Evolutionary conservation across 139 green algal species (phyloP), one percentile per base, ranked within the genome.

Genomic region (Micractinium sp.): DNA sequence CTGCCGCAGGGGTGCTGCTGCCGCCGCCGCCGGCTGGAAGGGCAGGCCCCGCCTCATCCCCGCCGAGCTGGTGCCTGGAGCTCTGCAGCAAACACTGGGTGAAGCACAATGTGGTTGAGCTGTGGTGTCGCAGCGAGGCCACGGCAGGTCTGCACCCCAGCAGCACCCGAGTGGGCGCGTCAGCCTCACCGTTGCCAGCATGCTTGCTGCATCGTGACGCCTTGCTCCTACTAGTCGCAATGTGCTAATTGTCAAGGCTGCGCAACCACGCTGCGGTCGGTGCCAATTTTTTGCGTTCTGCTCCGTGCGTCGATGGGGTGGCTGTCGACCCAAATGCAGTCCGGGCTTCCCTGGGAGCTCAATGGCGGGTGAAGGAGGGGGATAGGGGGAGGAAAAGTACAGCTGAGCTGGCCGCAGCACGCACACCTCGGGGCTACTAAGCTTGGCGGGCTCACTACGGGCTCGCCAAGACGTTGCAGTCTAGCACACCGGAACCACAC

Each of bases 1-100:
- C 71, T 77, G 71, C 71, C 77, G 38, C 36, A 77, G 9, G 13
- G 77, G 38, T 27, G 77, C 77, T 56, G 76, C 76, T 19, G 76
- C 76, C 76, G 78, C 33, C 47, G 38, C 66, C 67, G 67, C 83
- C 66, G 83, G 61, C 73, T 35, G 20, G 56, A 86, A 47, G 56
- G 56, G 81, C 56, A 35, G 81, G 77, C 35, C 56, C 25, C 23
- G 61, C 35, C 61, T 63, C 61, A 73, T 22, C 13, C 53, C 80
- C 19, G 80, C 80, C 76, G 33, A n/a, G 19, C 53, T 73, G 53
- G 18, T 18, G 14, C 22, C 38, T 36, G 76, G n/a, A 19, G 76
- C 38, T 29, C 76, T 82, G 76, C 38, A 29, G 29, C 1, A 14
- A 23, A 63, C 19, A 63, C n/a, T 0, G 22, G 7, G 76, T 20